phyloP scores from a whole-genome alignment of 495 filamentous ascomycete species.

The Amphirosellinia nigrospora region DNA sequence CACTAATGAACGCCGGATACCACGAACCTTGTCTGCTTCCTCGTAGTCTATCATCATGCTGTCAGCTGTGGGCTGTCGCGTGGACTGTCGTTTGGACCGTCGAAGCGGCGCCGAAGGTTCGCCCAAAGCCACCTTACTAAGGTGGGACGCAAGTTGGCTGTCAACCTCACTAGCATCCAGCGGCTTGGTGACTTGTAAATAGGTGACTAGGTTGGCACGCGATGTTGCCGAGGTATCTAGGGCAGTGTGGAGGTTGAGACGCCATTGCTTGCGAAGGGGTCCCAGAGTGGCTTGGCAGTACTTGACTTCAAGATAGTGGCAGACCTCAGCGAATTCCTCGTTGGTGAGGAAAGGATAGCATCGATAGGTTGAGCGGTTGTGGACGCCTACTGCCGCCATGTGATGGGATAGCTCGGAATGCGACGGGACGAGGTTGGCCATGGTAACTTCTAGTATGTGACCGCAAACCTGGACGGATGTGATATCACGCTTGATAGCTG shows the following conservation, averaged over 20 bases:
- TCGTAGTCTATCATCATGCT: slow-evolving; percentile 52
- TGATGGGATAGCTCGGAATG: not conserved
- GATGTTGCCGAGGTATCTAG: slow-evolving; percentile 40
- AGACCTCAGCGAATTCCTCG: slow-evolving; percentile 66
- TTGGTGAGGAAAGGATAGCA: slow-evolving; percentile 63
- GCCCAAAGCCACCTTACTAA: slow-evolving; percentile 46
- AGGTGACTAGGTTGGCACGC: slow-evolving; percentile 46
- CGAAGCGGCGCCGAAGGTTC: slow-evolving; percentile 3
- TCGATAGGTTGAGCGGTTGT: slow-evolving; percentile 35
- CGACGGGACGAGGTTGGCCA: not conserved
- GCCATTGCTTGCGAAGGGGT: slow-evolving; percentile 50
- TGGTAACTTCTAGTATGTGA: not conserved
- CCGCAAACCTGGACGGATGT: not conserved
- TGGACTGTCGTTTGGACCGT: slow-evolving; percentile 11
- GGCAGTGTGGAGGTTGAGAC: slow-evolving; percentile 43
- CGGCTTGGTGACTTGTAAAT: slow-evolving; percentile 55
- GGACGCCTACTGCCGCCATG: not conserved
- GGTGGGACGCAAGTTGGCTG: slow-evolving; percentile 46
- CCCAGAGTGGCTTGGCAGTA: slow-evolving; percentile 59
- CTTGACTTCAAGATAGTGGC: slow-evolving; percentile 62
- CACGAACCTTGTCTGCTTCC: slow-evolving; percentile 52
- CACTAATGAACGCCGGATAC: slow-evolving; percentile 26
- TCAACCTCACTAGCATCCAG: slow-evolving; percentile 50
- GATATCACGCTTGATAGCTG: not conserved
- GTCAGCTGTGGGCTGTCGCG: slow-evolving; percentile 28